Evolutionary conservation across 148 eudicot genomes (phyloP), one percentile per base, ranked within the genome.

Genomic region (Rheum nobile): DNA sequence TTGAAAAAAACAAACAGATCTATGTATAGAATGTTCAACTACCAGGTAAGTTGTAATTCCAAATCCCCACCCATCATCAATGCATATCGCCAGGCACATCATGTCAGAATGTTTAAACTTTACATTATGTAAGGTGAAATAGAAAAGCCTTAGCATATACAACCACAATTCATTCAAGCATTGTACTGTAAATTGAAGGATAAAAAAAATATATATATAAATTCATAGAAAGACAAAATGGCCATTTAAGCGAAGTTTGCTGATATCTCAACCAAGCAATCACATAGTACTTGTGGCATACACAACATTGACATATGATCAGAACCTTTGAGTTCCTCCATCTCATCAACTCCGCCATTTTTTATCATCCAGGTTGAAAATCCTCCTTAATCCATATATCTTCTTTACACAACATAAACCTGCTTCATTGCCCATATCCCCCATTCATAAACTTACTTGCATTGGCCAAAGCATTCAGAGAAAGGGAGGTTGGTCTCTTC

Each of bases 271-370:
- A 78, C 35, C 31, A 87, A 76, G 63, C 78, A 79, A 39, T 78
- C 71, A 37, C 82, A 72, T 0, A 87, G 73, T 34, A 43, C 47
- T 38, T 84, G 79, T 22, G 86, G 86, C 71, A 76, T 77, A 16
- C 79, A 78, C 29, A 84, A 14, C 89, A 88, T 85, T 7, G 83
- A 28, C 88, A 84, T 82, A 50, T 88, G 91, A 77, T 85, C 89
- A 8, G 85, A 74, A 43, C 72, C 84, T 28, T 42, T 19, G 12
- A 88, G 71, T 73, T 75, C 82, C 76, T 80, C 85, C 38, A 85
- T 83, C 59, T 85, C 85, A 6, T 67, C 46, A 7, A 74, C 73
- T 11, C 75, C 75, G 31, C 70, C 76, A 4, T 79, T 84, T 14
- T 84, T 76, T 10, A 84, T 79, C 84, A 77, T 71, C 89, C 86